phyloP scores from a whole-genome alignment of 2,329 filamentous ascomycete species.

The Alternaria angustiovoidea region DNA sequence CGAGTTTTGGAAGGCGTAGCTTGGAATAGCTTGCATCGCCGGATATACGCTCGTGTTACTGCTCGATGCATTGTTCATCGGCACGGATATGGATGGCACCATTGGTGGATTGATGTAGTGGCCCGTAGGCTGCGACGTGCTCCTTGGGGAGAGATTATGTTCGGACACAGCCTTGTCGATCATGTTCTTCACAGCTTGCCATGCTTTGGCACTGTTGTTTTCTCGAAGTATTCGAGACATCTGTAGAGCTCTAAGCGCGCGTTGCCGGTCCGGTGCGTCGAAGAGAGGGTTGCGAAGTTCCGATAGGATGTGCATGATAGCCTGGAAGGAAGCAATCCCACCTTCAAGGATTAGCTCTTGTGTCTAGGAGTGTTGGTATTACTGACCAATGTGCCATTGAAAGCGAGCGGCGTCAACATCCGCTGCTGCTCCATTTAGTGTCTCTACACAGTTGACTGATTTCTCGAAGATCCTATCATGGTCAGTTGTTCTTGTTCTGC shows the following conservation, averaged over 20 bases:
- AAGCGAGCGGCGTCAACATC: constrained; percentile 49
- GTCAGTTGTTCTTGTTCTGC: constrained; percentile 1
- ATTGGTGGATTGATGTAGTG: constrained; percentile 23
- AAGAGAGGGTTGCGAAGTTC: constrained; percentile 51
- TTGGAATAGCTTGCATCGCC: constrained; percentile 23
- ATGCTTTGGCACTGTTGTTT: constrained; percentile 47
- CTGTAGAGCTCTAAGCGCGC: constrained; percentile 45
- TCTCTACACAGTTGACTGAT: constrained; percentile 50
- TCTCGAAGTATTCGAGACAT: constrained; percentile 44
- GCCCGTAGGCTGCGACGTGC: constrained; percentile 25
- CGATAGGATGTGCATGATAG: constrained; percentile 51
- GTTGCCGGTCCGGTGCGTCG: constrained; percentile 44
- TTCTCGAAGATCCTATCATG: constrained; percentile 48
- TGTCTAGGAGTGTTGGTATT: not conserved
- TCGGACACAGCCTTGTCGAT: constrained; percentile 48
- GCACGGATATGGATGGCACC: constrained; percentile 10
- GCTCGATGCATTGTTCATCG: constrained; percentile 16
- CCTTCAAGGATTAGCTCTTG: constrained; percentile 27
- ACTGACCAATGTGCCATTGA: constrained; percentile 50
- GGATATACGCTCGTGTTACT: constrained; percentile 27
- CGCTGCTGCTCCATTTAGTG: constrained; percentile 44
- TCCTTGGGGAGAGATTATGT: constrained; percentile 27
- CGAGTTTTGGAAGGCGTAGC: constrained; percentile 21
- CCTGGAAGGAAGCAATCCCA: constrained; percentile 46
- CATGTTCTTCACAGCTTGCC: constrained; percentile 49